Base-by-base conservation (phyloP, 805 yeast species). In the Barnettozyma pratensis region DNA sequence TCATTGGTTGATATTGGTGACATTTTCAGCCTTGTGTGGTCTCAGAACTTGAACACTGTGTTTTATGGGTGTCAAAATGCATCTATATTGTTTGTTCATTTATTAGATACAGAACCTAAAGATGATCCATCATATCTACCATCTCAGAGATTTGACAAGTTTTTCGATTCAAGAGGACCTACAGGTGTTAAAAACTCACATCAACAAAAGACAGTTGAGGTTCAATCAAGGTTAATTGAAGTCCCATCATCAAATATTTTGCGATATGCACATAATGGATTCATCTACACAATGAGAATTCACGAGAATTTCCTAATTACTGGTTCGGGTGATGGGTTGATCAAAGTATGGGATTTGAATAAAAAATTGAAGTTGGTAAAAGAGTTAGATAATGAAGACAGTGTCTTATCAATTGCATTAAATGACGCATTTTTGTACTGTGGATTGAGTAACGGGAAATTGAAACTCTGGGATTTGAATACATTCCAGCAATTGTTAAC, bases 51-150 rank as follows among this genome's bases (percentile, higher is more conserved):
- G 9, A 74, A 81, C 42, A 79, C 87, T 0, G 71, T 92, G 4
- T 87, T 83, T 53, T 77, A 88, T 57, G 99, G 99, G 5, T 84
- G 96, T 10, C 98, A 94, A 64, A 92, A 91, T 62, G 97, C 98
- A 4, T 78, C 91, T 1, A 77, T 92, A 14, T 77, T 87, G 39
- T 92, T 87, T 81, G 81, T 87, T 49, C 75, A 75, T 41, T 50
- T 65, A 7, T 53, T 59, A 10, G 60, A 59, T 32, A 56, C 59
- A 39, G 41, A 56, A n/a, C 58, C 62, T 39, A 59, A 61, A 12
- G 54, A 54, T 14, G 65, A 65, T 54, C 58, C 65, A 28, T 67
- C 61, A 46, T 69, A 69, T 39, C 63, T 79, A 62, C 91, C 85
- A 4, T 82, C 83, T 49, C 76, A 77, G 58, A 73, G 95, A 56